phyloP scores from a whole-genome alignment of 371 early-diverging fungal species.

The Mucor velutinosus region DNA sequence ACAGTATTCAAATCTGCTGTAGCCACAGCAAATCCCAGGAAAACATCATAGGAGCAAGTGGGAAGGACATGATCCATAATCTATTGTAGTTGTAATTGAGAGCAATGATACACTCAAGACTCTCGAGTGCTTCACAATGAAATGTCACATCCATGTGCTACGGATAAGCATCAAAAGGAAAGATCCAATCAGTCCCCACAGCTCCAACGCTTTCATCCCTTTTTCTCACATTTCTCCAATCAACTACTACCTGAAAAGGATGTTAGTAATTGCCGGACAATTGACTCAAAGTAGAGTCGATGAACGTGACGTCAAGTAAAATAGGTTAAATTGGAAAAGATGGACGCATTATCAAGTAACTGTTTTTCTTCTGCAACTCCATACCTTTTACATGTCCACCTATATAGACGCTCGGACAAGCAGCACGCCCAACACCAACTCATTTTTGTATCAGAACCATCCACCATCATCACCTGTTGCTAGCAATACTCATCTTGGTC shows the following conservation, averaged over 20 bases:
- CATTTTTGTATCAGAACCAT: conserved; percentile 14
- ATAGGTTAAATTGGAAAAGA: not conserved
- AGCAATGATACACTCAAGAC: no score
- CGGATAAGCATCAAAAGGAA: no score
- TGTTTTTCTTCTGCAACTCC: not conserved
- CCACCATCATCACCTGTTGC: conserved; percentile 19
- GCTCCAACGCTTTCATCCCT: not conserved
- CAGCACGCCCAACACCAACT: conserved; percentile 1
- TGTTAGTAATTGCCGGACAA: not conserved
- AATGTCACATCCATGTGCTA: no score
- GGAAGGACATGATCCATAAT: no score
- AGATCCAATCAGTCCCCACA: not conserved
- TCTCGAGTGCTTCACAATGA: no score
- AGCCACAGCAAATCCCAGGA: no score
- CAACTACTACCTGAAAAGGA: not conserved
- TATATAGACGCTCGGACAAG: conserved; percentile 15
- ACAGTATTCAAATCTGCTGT: no score
- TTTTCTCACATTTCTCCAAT: not conserved
- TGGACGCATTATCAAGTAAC: not conserved
- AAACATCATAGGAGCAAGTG: no score
- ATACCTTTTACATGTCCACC: conserved; percentile 7
- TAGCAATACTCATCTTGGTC: not conserved
- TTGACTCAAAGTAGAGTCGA: not conserved
- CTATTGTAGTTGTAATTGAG: no score
- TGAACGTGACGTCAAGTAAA: conserved; percentile 1